These are phyloP conservation scores for Thamnidium elegans DNA, from an alignment of 192 early-diverging fungal genomes.

Conservation along the genomic window DNA sequence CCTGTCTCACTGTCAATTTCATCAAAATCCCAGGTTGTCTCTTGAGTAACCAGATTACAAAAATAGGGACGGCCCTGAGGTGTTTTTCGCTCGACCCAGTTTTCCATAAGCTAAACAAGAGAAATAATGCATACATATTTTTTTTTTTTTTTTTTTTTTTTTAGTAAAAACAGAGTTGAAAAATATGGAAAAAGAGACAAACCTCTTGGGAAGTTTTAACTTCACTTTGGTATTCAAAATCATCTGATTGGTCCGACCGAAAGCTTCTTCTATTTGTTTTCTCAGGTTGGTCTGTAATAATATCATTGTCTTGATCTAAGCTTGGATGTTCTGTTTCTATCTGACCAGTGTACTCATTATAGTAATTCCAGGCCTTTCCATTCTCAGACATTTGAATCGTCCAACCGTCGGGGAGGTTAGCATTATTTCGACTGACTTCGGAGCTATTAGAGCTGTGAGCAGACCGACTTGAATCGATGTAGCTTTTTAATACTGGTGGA, in stretches of 20 bases:
- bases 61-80: constrained; percentile 51
- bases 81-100: constrained; percentile 54
- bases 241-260: not conserved
- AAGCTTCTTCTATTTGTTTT: not conserved
- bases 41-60: constrained; percentile 59
- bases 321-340: not conserved
- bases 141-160: too few species aligned
- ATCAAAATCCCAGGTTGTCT: constrained; percentile 52
- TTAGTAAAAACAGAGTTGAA: too few species aligned
- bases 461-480: not conserved
- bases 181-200: not conserved
- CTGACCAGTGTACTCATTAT: not conserved
- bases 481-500: not conserved
- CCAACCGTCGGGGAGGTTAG: not conserved
- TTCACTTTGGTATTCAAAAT: not conserved
- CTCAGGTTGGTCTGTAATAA: not conserved
- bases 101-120: constrained; percentile 35
- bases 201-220: not conserved
- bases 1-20: constrained; percentile 54
- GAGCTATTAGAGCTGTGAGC: not conserved
- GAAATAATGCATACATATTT: not conserved
- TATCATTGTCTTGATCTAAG: not conserved
- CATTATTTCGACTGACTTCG: not conserved
- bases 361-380: not conserved
- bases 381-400: not conserved